Evolutionary conservation across 768 basidiomycete species (phyloP).

Genomic region (Tricholoma sp.): DNA sequence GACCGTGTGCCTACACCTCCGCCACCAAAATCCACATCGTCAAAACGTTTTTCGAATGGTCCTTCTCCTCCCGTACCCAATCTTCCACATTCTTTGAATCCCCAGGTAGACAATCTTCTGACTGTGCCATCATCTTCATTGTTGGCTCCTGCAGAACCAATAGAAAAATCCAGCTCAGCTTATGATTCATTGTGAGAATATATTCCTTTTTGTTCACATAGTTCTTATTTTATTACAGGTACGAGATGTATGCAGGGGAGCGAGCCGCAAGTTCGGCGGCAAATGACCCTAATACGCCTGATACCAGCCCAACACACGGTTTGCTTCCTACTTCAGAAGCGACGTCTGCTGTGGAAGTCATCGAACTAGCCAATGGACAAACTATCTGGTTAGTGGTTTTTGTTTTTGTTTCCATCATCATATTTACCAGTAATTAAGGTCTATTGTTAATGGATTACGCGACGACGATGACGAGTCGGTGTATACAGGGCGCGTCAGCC

Average conservation of each 20-base stretch:
- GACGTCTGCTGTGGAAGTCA: conserved; percentile 68
- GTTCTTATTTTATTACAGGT: conserved; percentile 39
- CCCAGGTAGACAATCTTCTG: conserved; percentile 36
- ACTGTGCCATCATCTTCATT: conserved; percentile 29
- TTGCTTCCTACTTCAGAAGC: conserved; percentile 32
- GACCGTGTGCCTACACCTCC: conserved; percentile 87
- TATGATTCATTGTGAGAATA: conserved; percentile 74
- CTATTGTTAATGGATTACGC: conserved; percentile 78
- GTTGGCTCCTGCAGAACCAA: conserved; percentile 25
- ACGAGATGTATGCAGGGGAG: conserved; percentile 76
- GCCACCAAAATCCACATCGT: conserved; percentile 53
- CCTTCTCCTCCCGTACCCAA: conserved; percentile 67
- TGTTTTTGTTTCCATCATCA: conserved; percentile 4
- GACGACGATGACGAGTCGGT: conserved; percentile 69
- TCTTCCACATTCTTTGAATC: conserved; percentile 46
- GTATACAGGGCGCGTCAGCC: conserved; percentile 64
- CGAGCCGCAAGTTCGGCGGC: conserved; percentile 28
- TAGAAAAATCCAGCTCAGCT: conserved; percentile 64
- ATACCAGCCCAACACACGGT: conserved; percentile 26
- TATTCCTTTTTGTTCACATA: conserved; percentile 13
- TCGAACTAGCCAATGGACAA: conserved; percentile 84
- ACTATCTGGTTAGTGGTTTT: conserved; percentile 65
- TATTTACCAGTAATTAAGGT: conserved; percentile 39
- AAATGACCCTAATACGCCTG: conserved; percentile 27
- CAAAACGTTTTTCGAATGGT: conserved; percentile 63